Conservation (phyloP, 2,329 filamentous ascomycete species). For the Sordariomycetes sp. region DNA sequence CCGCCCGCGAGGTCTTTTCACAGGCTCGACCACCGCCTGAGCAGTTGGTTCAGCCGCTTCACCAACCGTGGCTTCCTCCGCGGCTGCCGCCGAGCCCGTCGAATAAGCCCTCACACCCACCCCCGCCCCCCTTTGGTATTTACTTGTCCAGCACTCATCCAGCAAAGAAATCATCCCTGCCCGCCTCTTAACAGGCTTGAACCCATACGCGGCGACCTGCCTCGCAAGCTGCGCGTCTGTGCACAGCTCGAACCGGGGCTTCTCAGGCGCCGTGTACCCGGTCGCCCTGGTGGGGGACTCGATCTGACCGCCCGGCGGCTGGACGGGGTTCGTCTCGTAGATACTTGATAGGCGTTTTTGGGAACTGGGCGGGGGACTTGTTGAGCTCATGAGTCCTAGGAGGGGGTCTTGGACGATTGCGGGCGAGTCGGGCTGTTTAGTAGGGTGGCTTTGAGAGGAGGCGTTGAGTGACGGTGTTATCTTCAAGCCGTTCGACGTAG, state of each 20-base stretch:
- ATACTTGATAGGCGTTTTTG: constrained; percentile 1
- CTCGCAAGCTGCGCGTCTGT: constrained; percentile 50
- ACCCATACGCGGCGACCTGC: constrained; percentile 52
- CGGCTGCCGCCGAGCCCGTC: constrained; percentile 6
- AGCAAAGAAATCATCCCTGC: constrained; percentile 57
- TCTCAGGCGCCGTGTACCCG: constrained; percentile 5
- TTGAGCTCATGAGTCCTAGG: background rate
- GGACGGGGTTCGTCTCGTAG: background rate
- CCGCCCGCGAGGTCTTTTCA: constrained; percentile 17
- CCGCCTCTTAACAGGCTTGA: constrained; percentile 58
- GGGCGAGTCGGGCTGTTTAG: background rate
- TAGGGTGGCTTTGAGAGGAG: background rate
- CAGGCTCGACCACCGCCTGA: background rate
- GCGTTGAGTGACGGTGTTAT: background rate
- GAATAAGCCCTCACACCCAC: constrained; percentile 8
- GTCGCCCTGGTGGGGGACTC: constrained; percentile 1
- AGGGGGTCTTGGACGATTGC: background rate
- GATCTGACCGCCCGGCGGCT: background rate
- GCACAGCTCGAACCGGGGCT: constrained; percentile 46
- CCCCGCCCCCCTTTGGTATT: constrained; percentile 17
- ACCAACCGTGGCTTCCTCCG: background rate
- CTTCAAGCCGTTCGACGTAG: background rate
- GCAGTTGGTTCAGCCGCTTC: constrained; percentile 1
- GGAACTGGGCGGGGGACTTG: background rate
- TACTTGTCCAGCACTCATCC: constrained; percentile 57